Conservation (phyloP, 306 rosid species). For the Arachis stenosperma region DNA sequence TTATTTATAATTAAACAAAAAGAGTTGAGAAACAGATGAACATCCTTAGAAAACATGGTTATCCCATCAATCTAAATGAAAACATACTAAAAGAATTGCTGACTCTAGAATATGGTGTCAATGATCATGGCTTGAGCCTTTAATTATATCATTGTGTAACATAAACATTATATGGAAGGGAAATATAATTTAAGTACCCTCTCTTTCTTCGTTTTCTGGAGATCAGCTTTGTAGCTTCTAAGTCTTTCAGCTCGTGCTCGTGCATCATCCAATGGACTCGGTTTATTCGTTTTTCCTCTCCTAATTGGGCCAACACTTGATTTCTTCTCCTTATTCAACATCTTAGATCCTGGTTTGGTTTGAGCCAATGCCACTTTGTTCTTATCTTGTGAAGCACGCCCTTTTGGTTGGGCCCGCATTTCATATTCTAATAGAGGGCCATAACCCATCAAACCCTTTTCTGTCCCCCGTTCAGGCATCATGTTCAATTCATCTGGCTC, state of each 20-base stretch:
- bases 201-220: constrained; percentile 89
- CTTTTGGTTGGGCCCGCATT: constrained; percentile 56
- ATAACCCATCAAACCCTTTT: constrained; percentile 58
- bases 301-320: constrained; percentile 82
- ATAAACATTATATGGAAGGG: neutral
- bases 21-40: constrained; percentile 20
- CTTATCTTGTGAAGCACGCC: constrained; percentile 43
- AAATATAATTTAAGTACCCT: constrained; percentile 54
- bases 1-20: constrained; percentile 24
- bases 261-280: constrained; percentile 95
- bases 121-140: neutral
- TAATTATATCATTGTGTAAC: constrained; percentile 21
- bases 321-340: constrained; percentile 57
- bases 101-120: neutral
- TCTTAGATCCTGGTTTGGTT: constrained; percentile 56
- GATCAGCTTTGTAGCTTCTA: constrained; percentile 86
- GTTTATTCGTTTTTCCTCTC: constrained; percentile 71
- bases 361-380: constrained; percentile 45
- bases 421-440: constrained; percentile 80
- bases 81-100: constrained; percentile 13
- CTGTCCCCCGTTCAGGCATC: constrained; percentile 74
- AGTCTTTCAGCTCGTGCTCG: constrained; percentile 90
- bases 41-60: constrained; percentile 30
- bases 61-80: neutral
- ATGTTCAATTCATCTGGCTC: constrained; percentile 77